Conservation (phyloP, 1,139 yeast species). For the Saccharomycopsis hybrid region DNA sequence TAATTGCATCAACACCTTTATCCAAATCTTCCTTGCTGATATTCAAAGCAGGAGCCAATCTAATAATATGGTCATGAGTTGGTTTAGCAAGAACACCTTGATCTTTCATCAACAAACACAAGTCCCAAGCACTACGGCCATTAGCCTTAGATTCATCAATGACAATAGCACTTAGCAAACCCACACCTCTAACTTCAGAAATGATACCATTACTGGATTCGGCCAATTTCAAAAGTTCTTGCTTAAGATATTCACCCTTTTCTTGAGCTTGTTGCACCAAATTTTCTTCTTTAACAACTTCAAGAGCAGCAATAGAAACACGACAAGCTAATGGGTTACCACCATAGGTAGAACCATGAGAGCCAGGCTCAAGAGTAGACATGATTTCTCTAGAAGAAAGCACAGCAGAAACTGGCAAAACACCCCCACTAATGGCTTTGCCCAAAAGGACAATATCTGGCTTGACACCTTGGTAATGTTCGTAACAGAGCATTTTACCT, state of each 20-base stretch:
- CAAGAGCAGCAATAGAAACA: conserved; percentile 90
- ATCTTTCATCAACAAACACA: conserved; percentile 83
- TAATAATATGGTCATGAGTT: conserved; percentile 90
- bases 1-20: conserved; percentile 73
- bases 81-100: conserved; percentile 93
- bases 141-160: conserved; percentile 78
- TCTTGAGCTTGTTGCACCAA: conserved; percentile 71
- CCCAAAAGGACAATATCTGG: conserved; percentile 89
- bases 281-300: conserved; percentile 83
- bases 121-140: conserved; percentile 95
- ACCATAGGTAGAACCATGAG: conserved; percentile 97
- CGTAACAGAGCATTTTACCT: conserved; percentile 87
- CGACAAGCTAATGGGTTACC: conserved; percentile 95
- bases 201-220: conserved; percentile 63
- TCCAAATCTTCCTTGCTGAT: conserved; percentile 80
- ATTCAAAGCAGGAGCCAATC: conserved; percentile 94
- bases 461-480: conserved; percentile 69
- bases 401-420: conserved; percentile 86
- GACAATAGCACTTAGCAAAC: conserved; percentile 85
- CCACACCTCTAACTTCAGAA: conserved; percentile 88
- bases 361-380: conserved; percentile 89
- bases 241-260: conserved; percentile 65
- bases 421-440: conserved; percentile 95
- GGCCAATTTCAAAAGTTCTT: conserved; percentile 59
- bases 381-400: conserved; percentile 82